Evolutionary conservation across 768 basidiomycete genomes (phyloP), one percentile per base, ranked within the genome.

Genomic region (Lactarius hengduanensis): DNA sequence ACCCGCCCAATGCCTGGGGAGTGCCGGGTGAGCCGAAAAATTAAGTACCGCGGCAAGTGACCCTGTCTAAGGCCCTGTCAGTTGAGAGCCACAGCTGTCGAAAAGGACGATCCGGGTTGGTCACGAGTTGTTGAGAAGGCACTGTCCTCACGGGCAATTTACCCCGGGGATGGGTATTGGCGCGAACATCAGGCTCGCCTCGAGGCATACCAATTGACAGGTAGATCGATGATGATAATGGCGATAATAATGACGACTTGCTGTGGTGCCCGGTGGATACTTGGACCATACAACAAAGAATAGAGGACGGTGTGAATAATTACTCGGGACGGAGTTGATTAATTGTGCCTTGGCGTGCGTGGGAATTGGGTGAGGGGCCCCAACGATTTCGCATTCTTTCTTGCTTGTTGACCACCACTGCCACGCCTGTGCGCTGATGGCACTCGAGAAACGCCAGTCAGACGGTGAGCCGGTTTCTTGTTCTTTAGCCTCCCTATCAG

Each of bases 351-450:
- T 13, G 47, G 47, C 47, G 22, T 10, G 47, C 6, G 50, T 53
- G 50, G 26, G n/a, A 47, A n/a, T 47, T 47, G 20, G 3, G n/a
- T 10, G 20, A 22, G 47, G 45, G 34, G 15, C 26, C 40, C 5
- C 40, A 40, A 16, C 40, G 40, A 5, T 40, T 2, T 4, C 38
- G 13, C 32, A 8, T 32, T 32, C 32, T 8, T 40, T 22, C 28
- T 56, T 34, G 2, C 8, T 34, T 34, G 55, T 56, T 20, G 28
- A 32, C 54, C 18, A 55, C 54, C 28, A 56, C 55, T 8, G 55
- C 55, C 28, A 32, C 30, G 1, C 7, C 3, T 56, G 11, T 18
- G 34, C 61, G 36, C 57, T 40, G 20, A 65, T 65, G 64, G 45
- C 11, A 20, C 9, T 53, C n/a, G 30, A 58, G 28, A 59, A 34